Conservation (phyloP, 768 basidiomycete species). For the Mycena maculata region DNA sequence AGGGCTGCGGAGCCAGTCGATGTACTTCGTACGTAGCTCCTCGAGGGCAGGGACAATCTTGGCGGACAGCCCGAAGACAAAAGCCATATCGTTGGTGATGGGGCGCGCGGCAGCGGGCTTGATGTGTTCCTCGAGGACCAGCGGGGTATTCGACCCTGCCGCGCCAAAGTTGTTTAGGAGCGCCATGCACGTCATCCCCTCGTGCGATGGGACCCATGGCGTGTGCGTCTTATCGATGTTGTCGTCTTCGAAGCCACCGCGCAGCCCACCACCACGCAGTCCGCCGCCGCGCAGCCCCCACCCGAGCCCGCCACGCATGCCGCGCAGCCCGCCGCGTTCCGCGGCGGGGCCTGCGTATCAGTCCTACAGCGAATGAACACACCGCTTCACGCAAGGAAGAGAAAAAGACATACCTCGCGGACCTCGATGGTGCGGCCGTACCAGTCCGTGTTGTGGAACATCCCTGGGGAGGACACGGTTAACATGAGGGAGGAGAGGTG, state of each 20-base stretch:
- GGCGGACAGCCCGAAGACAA: slow-evolving; percentile 73
- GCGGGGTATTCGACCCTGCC: slow-evolving; percentile 73
- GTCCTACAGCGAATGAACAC: no score
- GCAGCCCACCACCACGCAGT: no score
- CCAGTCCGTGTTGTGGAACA: slow-evolving; percentile 99
- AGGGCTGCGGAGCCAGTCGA: slow-evolving; percentile 63
- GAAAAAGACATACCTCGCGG: slow-evolving; percentile 75
- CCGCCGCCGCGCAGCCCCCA: slow-evolving; percentile 50
- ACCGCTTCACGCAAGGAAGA: no score
- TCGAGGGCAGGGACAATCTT: slow-evolving; percentile 62
- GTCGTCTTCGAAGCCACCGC: slow-evolving; percentile 63
- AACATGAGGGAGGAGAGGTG: not conserved
- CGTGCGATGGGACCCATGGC: slow-evolving; percentile 55
- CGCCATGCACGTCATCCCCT: slow-evolving; percentile 58
- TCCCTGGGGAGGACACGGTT: slow-evolving; percentile 69
- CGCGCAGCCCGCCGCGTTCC: slow-evolving; percentile 67
- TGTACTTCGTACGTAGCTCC: slow-evolving; percentile 59
- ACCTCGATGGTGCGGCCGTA: slow-evolving; percentile 96
- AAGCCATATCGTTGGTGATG: slow-evolving; percentile 33
- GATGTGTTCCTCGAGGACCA: slow-evolving; percentile 68
- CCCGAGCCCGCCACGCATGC: slow-evolving; percentile 59
- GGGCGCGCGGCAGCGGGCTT: slow-evolving; percentile 10
- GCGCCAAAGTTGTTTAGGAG: slow-evolving; percentile 83
- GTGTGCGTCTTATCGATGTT: slow-evolving; percentile 56
- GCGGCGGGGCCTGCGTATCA: slow-evolving; percentile 82